Percentiles rank a stretch among this genome's conserved stretches.
Conservation (phyloP, 2,329 filamentous ascomycete species). For the Trichoderma atrobrunneum region DNA sequence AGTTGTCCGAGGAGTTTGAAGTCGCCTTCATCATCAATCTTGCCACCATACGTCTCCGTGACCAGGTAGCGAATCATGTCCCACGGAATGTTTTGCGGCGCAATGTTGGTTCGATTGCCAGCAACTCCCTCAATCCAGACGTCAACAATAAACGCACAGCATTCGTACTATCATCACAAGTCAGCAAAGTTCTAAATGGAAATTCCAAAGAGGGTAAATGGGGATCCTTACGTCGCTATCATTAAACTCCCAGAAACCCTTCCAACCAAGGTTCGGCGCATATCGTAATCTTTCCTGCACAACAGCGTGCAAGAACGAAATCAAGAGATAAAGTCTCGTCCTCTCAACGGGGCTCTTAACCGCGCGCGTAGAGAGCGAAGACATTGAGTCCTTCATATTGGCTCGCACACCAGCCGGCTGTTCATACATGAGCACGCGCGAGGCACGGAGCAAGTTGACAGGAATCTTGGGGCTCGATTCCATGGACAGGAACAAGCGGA, state of each 20-base stretch:
- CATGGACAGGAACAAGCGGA: slow-evolving; percentile 96
- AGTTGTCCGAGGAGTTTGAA: slow-evolving; percentile 70
- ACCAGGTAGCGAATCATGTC: slow-evolving; percentile 89
- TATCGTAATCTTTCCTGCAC: slow-evolving; percentile 94
- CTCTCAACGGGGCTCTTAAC: slow-evolving; percentile 86
- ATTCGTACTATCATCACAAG: slow-evolving; percentile 71
- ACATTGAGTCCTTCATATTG: slow-evolving; percentile 98
- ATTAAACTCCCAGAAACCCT: slow-evolving; percentile 99
- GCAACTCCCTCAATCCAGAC: slow-evolving; percentile 86
- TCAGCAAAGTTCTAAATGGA: slow-evolving; percentile 7
- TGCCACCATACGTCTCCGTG: slow-evolving; percentile 94
- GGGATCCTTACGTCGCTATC: slow-evolving; percentile 83
- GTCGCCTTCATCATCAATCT: slow-evolving; percentile 89
- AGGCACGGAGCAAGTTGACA: slow-evolving; percentile 89
- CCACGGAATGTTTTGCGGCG: slow-evolving; percentile 93
- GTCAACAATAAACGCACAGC: slow-evolving; percentile 92
- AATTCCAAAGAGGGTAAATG: neutral
- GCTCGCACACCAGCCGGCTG: slow-evolving; percentile 94
- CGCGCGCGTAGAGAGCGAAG: slow-evolving; percentile 72
- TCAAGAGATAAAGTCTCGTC: slow-evolving; percentile 80
- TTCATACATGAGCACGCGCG: slow-evolving; percentile 94
- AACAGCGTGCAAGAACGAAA: slow-evolving; percentile 94
- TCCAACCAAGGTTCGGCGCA: slow-evolving; percentile 92
- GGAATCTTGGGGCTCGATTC: slow-evolving; percentile 96
- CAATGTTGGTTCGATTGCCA: slow-evolving; percentile 84